phyloP scores from a whole-genome alignment of 495 filamentous ascomycete species.

The Trichoderma erinaceum region DNA sequence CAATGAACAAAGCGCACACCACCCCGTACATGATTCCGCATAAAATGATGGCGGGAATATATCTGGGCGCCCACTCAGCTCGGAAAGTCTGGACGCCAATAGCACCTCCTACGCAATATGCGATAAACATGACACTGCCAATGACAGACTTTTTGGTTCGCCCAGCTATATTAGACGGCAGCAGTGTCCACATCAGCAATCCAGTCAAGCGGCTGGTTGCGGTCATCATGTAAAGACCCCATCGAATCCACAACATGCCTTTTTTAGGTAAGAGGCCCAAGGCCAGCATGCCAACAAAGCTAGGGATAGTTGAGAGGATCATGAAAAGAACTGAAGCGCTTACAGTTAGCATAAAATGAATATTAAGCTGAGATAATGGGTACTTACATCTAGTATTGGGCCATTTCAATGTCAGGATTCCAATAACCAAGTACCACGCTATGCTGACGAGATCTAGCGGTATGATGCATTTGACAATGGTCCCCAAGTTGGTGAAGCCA shows the following conservation, averaged over 20 bases:
- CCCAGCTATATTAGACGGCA: constrained; percentile 12
- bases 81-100: background rate
- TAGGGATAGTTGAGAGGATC: background rate
- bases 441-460: constrained; percentile 9
- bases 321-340: background rate
- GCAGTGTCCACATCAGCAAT: constrained; percentile 14
- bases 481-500: constrained; percentile 27
- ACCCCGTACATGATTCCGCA: background rate
- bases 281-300: background rate
- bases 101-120: constrained; percentile 4
- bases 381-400: background rate
- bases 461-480: constrained; percentile 15
- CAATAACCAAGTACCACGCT: constrained; percentile 12
- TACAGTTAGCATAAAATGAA: background rate
- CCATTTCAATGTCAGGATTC: background rate
- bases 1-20: background rate
- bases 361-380: background rate
- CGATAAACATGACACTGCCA: background rate
- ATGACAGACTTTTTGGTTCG: constrained; percentile 13
- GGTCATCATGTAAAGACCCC: background rate
- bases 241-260: constrained; percentile 4
- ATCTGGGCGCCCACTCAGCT: constrained; percentile 2
- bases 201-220: background rate
- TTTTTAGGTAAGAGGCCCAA: background rate
- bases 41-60: background rate